A percentile compares a stretch with the other conserved stretches of the same genome.
Evolutionary conservation across 2,329 filamentous ascomycete species (phyloP).

Genomic region (Phialophora expanda): DNA sequence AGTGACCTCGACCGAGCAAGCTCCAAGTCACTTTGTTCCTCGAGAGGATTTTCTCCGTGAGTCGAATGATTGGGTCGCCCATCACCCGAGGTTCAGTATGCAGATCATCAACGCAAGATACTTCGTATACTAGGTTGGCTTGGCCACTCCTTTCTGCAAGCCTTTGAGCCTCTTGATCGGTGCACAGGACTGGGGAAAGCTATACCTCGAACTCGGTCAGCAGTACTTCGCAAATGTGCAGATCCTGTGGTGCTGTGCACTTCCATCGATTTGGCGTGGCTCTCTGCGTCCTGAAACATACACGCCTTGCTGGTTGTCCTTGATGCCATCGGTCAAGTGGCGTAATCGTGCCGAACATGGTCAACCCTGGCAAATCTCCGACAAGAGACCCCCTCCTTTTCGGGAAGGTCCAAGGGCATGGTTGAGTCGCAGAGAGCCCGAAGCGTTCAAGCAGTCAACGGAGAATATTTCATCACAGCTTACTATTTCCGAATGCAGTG

Average conservation of each 20-base stretch:
- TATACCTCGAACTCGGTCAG: not conserved
- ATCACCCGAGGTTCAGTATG: conserved; percentile 18
- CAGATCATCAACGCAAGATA: conserved; percentile 32
- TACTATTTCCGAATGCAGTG: conserved; percentile 26
- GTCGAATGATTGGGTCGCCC: conserved; percentile 28
- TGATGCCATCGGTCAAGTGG: conserved; percentile 26
- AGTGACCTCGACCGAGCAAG: not conserved
- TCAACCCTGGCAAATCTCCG: conserved; percentile 35
- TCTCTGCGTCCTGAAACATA: conserved; percentile 27
- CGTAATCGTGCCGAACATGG: conserved; percentile 26
- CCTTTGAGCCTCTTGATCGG: conserved; percentile 39
- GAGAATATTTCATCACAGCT: conserved; percentile 12
- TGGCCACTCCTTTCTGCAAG: conserved; percentile 39
- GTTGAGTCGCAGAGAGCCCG: conserved; percentile 21
- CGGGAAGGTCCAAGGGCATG: conserved; percentile 13
- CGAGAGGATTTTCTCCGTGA: conserved; percentile 30
- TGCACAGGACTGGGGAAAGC: not conserved
- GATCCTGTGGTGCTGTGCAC: not conserved
- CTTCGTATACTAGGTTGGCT: conserved; percentile 4
- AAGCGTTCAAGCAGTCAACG: conserved; percentile 22
- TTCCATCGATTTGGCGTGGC: conserved; percentile 9
- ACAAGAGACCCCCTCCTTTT: conserved; percentile 7
- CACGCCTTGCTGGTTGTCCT: conserved; percentile 8
- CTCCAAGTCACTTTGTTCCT: conserved; percentile 16
- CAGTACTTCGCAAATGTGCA: not conserved